These are phyloP conservation scores for Euclidium syriacum DNA, from an alignment of 345 rosid species.

Conservation along the genomic window DNA sequence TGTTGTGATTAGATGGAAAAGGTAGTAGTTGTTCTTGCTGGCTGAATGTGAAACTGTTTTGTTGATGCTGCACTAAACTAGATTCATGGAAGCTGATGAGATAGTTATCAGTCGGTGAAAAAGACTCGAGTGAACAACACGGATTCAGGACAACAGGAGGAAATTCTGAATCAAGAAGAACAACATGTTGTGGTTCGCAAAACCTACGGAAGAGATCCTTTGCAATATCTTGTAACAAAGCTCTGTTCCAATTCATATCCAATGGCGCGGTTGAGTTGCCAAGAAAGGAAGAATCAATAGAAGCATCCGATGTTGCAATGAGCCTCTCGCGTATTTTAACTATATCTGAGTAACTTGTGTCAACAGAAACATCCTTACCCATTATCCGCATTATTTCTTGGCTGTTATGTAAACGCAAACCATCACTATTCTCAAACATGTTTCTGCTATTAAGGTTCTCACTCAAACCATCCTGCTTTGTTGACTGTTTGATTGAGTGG, in stretches of 20 bases:
- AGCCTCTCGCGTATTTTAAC: slow-evolving; percentile 44
- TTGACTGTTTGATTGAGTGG: slow-evolving; percentile 15
- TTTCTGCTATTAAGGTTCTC: slow-evolving; percentile 20
- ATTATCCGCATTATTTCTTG: slow-evolving; percentile 61
- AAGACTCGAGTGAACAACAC: not conserved
- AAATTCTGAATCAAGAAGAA: slow-evolving; percentile 20
- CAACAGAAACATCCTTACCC: slow-evolving; percentile 67
- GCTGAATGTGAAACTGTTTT: slow-evolving; percentile 26
- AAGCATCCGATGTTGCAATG: slow-evolving; percentile 31
- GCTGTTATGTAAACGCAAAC: slow-evolving; percentile 21
- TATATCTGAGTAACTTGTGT: slow-evolving; percentile 32
- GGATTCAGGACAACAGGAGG: slow-evolving; percentile 24
- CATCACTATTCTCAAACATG: slow-evolving; percentile 22
- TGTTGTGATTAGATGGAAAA: slow-evolving; percentile 16
- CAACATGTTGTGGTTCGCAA: slow-evolving; percentile 34
- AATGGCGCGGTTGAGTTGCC: slow-evolving; percentile 11
- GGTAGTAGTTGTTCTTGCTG: slow-evolving; percentile 26
- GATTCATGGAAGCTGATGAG: slow-evolving; percentile 32
- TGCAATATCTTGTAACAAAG: not conserved
- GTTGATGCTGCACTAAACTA: slow-evolving; percentile 17
- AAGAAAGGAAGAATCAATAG: slow-evolving; percentile 9
- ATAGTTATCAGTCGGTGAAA: slow-evolving; percentile 11
- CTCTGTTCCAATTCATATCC: slow-evolving; percentile 24
- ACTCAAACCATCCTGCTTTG: slow-evolving; percentile 17
- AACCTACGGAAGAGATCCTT: slow-evolving; percentile 27